Percentiles rank a stretch among this genome's conserved stretches.
phyloP scores from a whole-genome alignment of 2,329 filamentous ascomycete species.

The Colletotrichum camelliae region DNA sequence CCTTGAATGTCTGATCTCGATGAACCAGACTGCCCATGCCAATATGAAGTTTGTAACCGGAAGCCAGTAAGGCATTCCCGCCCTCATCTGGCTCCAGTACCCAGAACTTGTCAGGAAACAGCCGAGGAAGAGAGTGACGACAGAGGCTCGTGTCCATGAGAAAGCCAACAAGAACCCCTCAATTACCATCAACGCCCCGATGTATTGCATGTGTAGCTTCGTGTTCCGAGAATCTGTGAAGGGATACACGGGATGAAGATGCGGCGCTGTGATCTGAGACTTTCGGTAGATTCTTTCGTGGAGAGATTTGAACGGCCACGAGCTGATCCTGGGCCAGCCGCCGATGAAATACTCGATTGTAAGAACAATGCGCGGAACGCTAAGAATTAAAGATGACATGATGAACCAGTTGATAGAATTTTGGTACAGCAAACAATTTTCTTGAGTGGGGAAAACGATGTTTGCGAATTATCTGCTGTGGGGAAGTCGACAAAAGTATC shows the following conservation, averaged over 20 bases:
- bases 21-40: neutral
- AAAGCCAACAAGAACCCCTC: neutral
- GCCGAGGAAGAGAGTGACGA: neutral
- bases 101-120: neutral
- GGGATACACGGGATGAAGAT: neutral
- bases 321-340: neutral
- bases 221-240: neutral
- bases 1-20: neutral
- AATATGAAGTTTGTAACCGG: neutral
- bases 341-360: constrained; percentile 3
- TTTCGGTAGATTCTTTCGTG: constrained; percentile 11
- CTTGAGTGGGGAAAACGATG: fast-evolving
- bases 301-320: constrained; percentile 5
- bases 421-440: neutral
- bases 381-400: neutral
- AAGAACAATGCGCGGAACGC: neutral
- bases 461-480: neutral
- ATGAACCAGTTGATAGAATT: neutral
- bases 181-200: neutral
- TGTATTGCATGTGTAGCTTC: neutral
- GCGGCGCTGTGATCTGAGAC: constrained; percentile 1
- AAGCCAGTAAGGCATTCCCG: neutral
- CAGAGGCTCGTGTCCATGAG: neutral
- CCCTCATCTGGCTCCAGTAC: neutral
- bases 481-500: neutral